These are phyloP conservation scores for Vitis riparia DNA, from an alignment of 164 flowering plant genomes.

Conservation along the genomic window DNA sequence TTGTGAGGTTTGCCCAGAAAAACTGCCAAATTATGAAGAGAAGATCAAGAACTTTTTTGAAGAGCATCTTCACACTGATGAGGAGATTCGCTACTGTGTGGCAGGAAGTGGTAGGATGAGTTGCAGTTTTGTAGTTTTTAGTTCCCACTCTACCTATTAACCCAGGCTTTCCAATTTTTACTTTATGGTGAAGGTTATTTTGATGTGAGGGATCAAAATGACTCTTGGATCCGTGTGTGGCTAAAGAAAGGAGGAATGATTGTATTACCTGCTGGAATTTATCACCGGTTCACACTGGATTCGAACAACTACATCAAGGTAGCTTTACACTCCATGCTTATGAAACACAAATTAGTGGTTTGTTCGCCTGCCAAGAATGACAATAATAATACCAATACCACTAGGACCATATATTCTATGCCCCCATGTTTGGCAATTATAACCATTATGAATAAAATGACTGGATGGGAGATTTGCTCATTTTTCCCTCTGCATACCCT, in stretches of 20 bases:
- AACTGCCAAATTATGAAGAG: conserved; percentile 91
- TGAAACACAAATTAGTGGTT: not conserved
- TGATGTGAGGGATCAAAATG: conserved; percentile 84
- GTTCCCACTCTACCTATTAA: not conserved
- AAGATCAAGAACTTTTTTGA: conserved; percentile 91
- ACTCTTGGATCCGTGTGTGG: conserved; percentile 86
- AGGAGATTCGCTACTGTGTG: conserved; percentile 94
- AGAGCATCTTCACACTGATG: conserved; percentile 98
- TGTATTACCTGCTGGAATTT: conserved; percentile 94
- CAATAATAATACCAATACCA: too few relatives aligned
- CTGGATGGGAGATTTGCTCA: not conserved
- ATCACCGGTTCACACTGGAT: conserved; percentile 95
- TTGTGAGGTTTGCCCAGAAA: conserved; percentile 88
- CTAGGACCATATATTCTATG: too few relatives aligned
- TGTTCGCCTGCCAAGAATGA: too few relatives aligned
- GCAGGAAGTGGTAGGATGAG: conserved; percentile 85
- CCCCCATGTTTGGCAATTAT: not conserved
- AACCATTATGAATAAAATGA: not conserved
- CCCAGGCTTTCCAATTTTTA: not conserved
- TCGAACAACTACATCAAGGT: conserved; percentile 96
- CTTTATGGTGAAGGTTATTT: conserved; percentile 68
- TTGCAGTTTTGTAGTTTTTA: not conserved
- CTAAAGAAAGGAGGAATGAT: conserved; percentile 96
- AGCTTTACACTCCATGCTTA: conserved; percentile 7
- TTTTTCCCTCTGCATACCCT: not conserved